Base-by-base conservation (phyloP, 2,329 filamentous ascomycete species). In the Colletotrichum noveboracense region DNA sequence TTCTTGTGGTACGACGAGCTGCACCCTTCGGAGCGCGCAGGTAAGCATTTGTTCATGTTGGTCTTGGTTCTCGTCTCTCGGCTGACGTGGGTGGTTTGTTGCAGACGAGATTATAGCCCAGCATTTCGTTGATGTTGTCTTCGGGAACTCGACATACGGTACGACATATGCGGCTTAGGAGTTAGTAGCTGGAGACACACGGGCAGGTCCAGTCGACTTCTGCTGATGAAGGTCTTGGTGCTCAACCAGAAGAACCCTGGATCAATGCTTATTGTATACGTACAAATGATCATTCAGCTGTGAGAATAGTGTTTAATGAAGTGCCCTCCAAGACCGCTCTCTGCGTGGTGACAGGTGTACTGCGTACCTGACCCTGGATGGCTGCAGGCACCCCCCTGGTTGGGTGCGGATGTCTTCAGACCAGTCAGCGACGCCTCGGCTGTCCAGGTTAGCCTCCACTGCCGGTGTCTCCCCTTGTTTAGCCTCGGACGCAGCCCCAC, bases 1-100 rank as follows among this genome's bases (percentile, higher is more conserved):
- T 96, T 91, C 81, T 78, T 95, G 81, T 96, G 94, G 93, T 89
- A 88, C 79, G 94, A 96, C 83, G 90, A 92, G 80, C 82, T 96
- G 80, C 94, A 96, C 85, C 93, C 94, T 1, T 92, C 91, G 34
- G 88, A 92, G 83, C 90, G 91, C 83, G 89, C 92, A 9, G 89
- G 91, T 83, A 85, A 89, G 79, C 85, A 88, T n/a, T n/a, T 48
- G 7, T 56, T 13, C 18, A 28, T 14, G 18, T 5, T 16, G 9
- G 26, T 48, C 24, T 6, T 7, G 7, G 16, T 28, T 26, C 14
- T 30, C 9, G 60, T 48, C 58, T 55, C 65, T 75, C 34, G 77
- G 68, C 52, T 71, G 26, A 71, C 56, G 66, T 78, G 30, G 79
- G 52, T 5, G 38, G 4, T 62, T 12, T 30, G 66, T 12, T 18